Base-by-base conservation (phyloP, 2,329 filamentous ascomycete species). In the Aureobasidium melanogenum region DNA sequence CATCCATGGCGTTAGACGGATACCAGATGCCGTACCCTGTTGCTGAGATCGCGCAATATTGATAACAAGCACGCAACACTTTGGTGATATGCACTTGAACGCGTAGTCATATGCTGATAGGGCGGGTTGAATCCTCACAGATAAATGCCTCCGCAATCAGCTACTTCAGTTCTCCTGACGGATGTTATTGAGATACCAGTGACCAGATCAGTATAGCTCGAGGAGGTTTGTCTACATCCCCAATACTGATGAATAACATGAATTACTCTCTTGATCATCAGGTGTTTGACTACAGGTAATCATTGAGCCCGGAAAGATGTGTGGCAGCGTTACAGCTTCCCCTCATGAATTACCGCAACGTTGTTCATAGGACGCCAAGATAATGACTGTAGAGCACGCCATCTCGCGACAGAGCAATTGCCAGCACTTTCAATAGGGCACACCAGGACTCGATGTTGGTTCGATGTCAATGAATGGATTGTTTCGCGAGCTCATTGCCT, bases 51-150 rank as follows among this genome's bases (percentile, higher is more conserved):
- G 54, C 54, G 41, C 54, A 57, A 57, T 57, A 19, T 26, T 22
- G 39, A 19, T 57, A 44, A 36, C 54, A 19, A 57, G 54, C 54
- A 57, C 54, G 54, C 54, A 57, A 57, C 22, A 52, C 14, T 30
- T 50, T 22, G 24, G 19, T 8, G 8, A n/a, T n/a, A n/a, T 39
- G 19, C 19, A 19, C 36, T 17, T 17, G 4, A 19, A 26, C 36
- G 19, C 12, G 24, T 22, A 4, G 15, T 17, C 28, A 15, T 38
- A 26, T 12, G 32, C 32, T 30, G 19, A 12, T 10, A 51, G 28
- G 15, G 14, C 14, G 6, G 2, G 12, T 26, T 8, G 17, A n/a
- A 5, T 26, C 34, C 10, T 10, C 15, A 1, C 30, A 50, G 10
- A 32, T 24, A 34, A n/a, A 9, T 52, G 32, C 4, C 22, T 28